A percentile compares a stretch with the other conserved stretches of the same genome.
Conservation (phyloP, 345 rosid species). For the Aurinia saxatilis region DNA sequence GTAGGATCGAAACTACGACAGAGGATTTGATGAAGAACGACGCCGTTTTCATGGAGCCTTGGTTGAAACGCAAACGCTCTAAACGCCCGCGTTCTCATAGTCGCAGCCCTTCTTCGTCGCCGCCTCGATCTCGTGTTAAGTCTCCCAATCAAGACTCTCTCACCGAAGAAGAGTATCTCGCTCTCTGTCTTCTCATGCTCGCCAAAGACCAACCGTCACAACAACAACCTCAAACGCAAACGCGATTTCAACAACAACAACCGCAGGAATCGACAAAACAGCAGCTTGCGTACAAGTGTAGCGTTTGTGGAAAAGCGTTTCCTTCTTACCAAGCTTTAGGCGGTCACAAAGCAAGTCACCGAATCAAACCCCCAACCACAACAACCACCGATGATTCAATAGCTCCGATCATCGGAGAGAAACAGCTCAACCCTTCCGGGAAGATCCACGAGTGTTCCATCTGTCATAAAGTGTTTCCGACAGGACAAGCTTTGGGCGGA, state of each 20-base stretch:
- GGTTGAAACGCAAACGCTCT: slow-evolving; percentile 65
- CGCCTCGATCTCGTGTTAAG: slow-evolving; percentile 9
- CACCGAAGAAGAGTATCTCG: slow-evolving; percentile 62
- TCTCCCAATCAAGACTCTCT: slow-evolving; percentile 9
- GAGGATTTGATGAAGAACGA: slow-evolving; percentile 23
- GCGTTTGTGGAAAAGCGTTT: slow-evolving; percentile 72
- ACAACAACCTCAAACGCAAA: no score
- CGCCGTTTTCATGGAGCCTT: slow-evolving; percentile 37
- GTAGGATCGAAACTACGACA: slow-evolving; percentile 1
- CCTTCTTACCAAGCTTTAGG: slow-evolving; percentile 91
- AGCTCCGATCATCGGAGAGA: slow-evolving; percentile 10
- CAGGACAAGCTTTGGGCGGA: slow-evolving; percentile 96
- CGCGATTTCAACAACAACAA: slow-evolving; percentile 17
- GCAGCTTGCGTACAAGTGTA: slow-evolving; percentile 58
- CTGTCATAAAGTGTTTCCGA: slow-evolving; percentile 78
- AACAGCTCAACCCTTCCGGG: slow-evolving; percentile 20
- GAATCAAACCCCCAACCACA: slow-evolving; percentile 45
- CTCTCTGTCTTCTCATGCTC: slow-evolving; percentile 81
- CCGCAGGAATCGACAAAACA: slow-evolving; percentile 22
- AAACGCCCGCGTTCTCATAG: slow-evolving; percentile 40
- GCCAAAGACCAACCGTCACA: slow-evolving; percentile 38
- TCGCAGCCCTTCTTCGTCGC: slow-evolving; percentile 24
- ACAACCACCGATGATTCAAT: slow-evolving; percentile 18
- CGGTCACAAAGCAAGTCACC: slow-evolving; percentile 96
- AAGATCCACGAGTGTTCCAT: slow-evolving; percentile 87